Conservation (phyloP, 176 grass and related monocot genomes). For the Musa schizocarpa region DNA sequence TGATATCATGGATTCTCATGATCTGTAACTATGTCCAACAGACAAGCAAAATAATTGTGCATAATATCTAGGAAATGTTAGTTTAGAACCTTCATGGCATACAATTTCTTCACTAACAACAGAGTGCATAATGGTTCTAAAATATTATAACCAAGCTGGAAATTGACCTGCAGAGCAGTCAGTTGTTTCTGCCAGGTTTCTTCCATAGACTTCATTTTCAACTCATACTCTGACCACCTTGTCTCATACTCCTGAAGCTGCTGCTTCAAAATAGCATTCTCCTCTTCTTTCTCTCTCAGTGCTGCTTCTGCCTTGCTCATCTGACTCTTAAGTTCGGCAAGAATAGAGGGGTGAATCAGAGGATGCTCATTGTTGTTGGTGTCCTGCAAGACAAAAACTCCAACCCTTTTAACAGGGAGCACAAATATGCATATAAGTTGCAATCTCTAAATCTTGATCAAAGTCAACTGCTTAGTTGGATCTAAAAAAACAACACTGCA, state of each 20-base stretch:
- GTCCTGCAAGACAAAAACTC: slow-evolving; percentile 22
- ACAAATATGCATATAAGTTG: not conserved
- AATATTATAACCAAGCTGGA: not conserved
- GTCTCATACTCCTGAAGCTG: slow-evolving; percentile 80
- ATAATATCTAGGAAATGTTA: not conserved
- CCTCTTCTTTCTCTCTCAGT: slow-evolving; percentile 71
- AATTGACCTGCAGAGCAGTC: slow-evolving; percentile 71
- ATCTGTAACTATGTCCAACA: not conserved
- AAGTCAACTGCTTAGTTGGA: no score
- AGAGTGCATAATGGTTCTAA: not conserved
- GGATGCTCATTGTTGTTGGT: slow-evolving; percentile 48
- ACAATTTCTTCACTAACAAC: not conserved
- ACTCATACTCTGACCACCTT: slow-evolving; percentile 80
- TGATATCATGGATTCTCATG: not conserved
- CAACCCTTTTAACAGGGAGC: not conserved
- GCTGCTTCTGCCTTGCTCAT: slow-evolving; percentile 48
- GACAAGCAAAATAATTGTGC: not conserved
- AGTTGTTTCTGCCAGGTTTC: slow-evolving; percentile 80
- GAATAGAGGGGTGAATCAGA: slow-evolving; percentile 27
- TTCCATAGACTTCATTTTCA: slow-evolving; percentile 92
- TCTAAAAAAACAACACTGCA: no score
- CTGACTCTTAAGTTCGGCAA: slow-evolving; percentile 43
- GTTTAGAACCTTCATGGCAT: slow-evolving; percentile 11
- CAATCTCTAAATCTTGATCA: no score
- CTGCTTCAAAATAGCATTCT: slow-evolving; percentile 64